Base-by-base conservation (phyloP, 768 basidiomycete genomes). In the Floccularia luteovirens region DNA sequence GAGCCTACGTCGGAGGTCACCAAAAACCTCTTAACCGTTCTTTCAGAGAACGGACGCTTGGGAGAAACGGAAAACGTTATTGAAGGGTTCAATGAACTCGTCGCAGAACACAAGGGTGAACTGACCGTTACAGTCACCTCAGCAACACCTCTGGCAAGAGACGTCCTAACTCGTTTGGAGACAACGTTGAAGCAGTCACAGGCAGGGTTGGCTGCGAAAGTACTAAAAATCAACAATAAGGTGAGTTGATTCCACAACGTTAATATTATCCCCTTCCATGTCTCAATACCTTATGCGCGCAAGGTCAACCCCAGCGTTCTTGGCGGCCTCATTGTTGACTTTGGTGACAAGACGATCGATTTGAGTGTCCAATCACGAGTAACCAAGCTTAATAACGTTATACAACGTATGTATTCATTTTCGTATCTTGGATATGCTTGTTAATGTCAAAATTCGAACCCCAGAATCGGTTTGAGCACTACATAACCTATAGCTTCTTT, bases 341-440 rank as follows among this genome's bases (percentile, higher is more conserved):
- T 99, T 56, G 94, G 92, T 47, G 96, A 97, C 72, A 94, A 94
- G 73, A 91, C 90, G 39, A 86, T 99, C 53, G 96, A 99, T 66
- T 75, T 98, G 43, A 93, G 90, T 51, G 92, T 94, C 41, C 82
- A 81, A 36, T 90, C 90, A 24, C 88, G 90, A 40, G 90, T 98
- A 54, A 94, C 82, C 60, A 94, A 92, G 65, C 78, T 97, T 57
- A 97, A 97, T 75, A 78, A 77, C 49, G 74, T 85, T 54, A 70
- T 98, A 37, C 76, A 84, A 58, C 79, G 91, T 90, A 62, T 48
- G 87, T 69, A n/a, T n/a, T n/a, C n/a, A n/a, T n/a, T n/a, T n/a
- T n/a, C n/a, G n/a, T n/a, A n/a, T n/a, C n/a, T n/a, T n/a, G n/a
- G n/a, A n/a, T n/a, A n/a, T n/a, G n/a, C n/a, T n/a, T n/a, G n/a